Evolutionary conservation across 331 rosid species (phyloP), one percentile per base, ranked within the genome.

Genomic region (Ulmus americana): DNA sequence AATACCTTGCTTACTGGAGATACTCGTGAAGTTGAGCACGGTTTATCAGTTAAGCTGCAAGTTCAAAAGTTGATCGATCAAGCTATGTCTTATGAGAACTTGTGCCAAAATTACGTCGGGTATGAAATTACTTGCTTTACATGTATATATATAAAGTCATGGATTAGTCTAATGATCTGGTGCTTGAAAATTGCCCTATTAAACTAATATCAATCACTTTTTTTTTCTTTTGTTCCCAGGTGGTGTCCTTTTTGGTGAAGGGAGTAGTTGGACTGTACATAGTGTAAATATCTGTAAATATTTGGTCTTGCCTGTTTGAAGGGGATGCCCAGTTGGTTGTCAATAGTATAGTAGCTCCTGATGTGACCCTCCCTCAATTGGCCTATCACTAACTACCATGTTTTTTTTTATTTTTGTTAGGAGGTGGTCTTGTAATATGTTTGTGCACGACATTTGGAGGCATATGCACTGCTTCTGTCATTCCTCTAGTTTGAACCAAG

Each of bases 31-130:
- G 87, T 73, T 73, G 98, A 92, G 64, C 98, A 87, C 56, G 91
- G 95, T 69, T 83, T 92, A 67, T 80, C 95, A 43, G 97, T 87
- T 52, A 87, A 87, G 75, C 70, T 81, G 80, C 98, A 92, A 84
- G 98, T 92, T 68, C 85, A 92, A 63, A 92, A 85, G 84, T 81
- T 92, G 74, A 92, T 92, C 44, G 61, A 39, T 45, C 97, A 92
- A 78, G 98, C 98, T 39, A 74, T 49, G 14, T 89, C 98, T 6
- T 82, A 66, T 49, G 98, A 92, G 84, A 92, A 92, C 74, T 76
- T 92, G 78, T 92, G 98, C 82, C 98, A 92, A 81, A 92, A 92
- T 70, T 92, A 82, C 59, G 98, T 92, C 0, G 98, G 98, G 98
- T 92, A 89, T 54, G 95, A 7, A 61, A 44, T 60, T 63, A 5